phyloP scores from a whole-genome alignment of 371 early-diverging fungal species.

The Mortierella polycephala region DNA sequence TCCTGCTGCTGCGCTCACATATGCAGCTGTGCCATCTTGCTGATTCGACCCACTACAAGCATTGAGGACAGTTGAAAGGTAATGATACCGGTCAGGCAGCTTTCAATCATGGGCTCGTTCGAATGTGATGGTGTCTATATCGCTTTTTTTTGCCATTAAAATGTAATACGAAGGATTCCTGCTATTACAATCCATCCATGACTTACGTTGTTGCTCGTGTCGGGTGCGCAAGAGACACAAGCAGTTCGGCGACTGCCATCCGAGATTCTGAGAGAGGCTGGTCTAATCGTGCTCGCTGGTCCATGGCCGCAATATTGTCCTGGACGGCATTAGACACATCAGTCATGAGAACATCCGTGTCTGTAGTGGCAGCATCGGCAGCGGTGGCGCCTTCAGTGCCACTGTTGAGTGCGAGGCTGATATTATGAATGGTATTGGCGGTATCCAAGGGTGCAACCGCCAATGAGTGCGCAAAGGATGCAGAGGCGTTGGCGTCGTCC shows the following conservation, averaged over 20 bases:
- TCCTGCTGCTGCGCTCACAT: slow-evolving; percentile 32
- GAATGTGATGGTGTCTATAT: too few relatives aligned
- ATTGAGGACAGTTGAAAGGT: neutral
- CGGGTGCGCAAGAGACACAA: slow-evolving; percentile 32
- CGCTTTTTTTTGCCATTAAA: neutral
- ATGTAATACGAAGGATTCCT: slow-evolving; percentile 2
- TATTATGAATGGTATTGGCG: slow-evolving; percentile 34
- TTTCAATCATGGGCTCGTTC: too few relatives aligned
- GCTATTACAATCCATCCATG: neutral
- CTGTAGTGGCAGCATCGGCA: neutral
- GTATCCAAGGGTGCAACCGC: slow-evolving; percentile 42
- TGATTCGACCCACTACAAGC: slow-evolving; percentile 12
- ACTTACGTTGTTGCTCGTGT: too few relatives aligned
- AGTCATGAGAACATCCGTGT: slow-evolving; percentile 25
- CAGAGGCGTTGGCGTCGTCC: slow-evolving; percentile 35
- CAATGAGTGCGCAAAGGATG: slow-evolving; percentile 51
- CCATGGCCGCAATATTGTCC: slow-evolving; percentile 32
- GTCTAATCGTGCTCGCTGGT: slow-evolving; percentile 15
- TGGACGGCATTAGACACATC: slow-evolving; percentile 29
- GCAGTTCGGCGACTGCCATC: slow-evolving; percentile 43
- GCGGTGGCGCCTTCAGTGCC: slow-evolving; percentile 1
- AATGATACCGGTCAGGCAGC: neutral
- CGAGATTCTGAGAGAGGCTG: slow-evolving; percentile 25
- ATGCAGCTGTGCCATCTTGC: slow-evolving; percentile 19
- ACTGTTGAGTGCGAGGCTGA: slow-evolving; percentile 22